Conservation (phyloP, 139 green algal genomes). For the Chlamydomonas incerta region DNA sequence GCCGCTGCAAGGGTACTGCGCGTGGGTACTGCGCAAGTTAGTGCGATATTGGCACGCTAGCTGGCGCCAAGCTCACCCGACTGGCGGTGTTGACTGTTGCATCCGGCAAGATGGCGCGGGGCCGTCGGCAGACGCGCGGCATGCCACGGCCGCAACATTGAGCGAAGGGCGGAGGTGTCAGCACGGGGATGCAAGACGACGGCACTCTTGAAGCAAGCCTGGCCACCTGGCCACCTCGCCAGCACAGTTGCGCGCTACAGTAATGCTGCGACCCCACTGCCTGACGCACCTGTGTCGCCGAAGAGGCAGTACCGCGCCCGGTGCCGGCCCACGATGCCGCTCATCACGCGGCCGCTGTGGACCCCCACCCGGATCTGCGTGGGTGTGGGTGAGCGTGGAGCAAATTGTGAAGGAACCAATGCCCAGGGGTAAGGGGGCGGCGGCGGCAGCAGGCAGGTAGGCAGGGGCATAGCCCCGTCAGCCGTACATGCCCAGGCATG, state of each 20-base stretch:
- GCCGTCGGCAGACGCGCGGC: not conserved
- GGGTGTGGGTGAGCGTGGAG: no score
- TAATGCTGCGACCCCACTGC: not conserved
- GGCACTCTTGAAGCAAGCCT: no score
- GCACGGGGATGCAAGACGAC: no score
- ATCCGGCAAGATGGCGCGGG: not conserved
- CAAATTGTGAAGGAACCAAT: no score
- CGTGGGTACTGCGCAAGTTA: not conserved
- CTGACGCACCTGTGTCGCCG: constrained; percentile 30
- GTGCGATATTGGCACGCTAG: not conserved
- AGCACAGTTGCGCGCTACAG: not conserved
- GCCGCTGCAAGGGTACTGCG: not conserved
- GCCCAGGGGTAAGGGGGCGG: no score
- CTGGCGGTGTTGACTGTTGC: constrained; percentile 44
- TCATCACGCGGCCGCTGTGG: constrained; percentile 48
- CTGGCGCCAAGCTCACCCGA: not conserved
- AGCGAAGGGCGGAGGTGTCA: no score
- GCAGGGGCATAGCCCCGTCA: not conserved
- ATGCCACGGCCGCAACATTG: not conserved
- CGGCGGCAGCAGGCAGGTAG: not conserved
- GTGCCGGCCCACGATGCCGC: constrained; percentile 58
- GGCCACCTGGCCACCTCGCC: no score
- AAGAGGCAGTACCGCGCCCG: constrained; percentile 69
- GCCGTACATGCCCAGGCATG: no score
- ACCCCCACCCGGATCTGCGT: constrained; percentile 47